Percentiles rank a stretch among this genome's conserved stretches.
Conservation (phyloP, 2,329 filamentous ascomycete genomes). For the Akanthomyces lecanii region DNA sequence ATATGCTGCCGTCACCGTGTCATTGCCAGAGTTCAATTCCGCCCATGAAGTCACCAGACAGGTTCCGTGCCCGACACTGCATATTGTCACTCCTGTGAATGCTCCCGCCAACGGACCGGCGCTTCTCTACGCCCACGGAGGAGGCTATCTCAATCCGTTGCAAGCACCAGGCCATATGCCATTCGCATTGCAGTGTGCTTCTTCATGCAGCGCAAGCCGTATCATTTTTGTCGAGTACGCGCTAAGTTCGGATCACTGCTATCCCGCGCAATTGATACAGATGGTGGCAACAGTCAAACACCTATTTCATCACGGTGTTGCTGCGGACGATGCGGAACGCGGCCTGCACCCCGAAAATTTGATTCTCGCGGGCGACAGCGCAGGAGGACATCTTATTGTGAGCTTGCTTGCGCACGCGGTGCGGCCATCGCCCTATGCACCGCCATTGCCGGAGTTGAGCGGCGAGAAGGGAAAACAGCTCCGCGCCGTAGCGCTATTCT, state of each 20-base stretch:
- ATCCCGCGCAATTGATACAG: not conserved
- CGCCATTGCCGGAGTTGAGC: not conserved
- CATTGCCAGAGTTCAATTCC: not conserved
- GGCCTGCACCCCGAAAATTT: not conserved
- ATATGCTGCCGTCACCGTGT: not conserved
- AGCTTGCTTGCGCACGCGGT: not conserved
- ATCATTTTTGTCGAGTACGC: not conserved
- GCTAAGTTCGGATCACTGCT: not conserved
- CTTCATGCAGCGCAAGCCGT: not conserved
- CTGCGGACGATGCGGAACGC: not conserved
- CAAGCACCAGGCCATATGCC: conserved; percentile 8
- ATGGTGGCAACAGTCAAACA: not conserved
- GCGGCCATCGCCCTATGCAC: not conserved
- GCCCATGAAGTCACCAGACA: no score
- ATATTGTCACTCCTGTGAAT: not conserved
- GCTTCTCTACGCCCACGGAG: conserved; percentile 1
- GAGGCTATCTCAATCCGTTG: conserved; percentile 1
- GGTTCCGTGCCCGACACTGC: not conserved
- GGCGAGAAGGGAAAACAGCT: not conserved
- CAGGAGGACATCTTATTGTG: not conserved
- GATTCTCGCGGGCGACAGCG: conserved; percentile 2
- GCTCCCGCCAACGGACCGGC: not conserved
- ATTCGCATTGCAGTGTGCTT: not conserved
- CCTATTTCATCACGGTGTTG: not conserved
- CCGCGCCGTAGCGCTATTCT: not conserved